phyloP scores from a whole-genome alignment of 2,329 filamentous ascomycete species.

The Colletotrichum cereale region DNA sequence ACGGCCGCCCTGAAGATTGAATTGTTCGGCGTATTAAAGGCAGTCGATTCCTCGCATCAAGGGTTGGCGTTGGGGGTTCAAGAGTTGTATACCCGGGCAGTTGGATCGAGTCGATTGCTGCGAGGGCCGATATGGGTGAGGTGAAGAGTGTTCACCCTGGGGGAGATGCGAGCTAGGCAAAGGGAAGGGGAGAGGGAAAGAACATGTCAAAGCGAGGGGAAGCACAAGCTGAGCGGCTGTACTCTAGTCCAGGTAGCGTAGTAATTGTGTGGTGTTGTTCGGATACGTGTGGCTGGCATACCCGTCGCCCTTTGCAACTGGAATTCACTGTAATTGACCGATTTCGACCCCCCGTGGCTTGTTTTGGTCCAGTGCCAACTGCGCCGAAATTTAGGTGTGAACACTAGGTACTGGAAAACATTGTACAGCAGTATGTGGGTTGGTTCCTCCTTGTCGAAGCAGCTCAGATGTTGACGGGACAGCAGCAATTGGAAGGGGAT shows the following conservation, averaged over 20 bases:
- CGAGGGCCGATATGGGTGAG: not conserved
- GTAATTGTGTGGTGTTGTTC: not conserved
- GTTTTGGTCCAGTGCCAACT: not conserved
- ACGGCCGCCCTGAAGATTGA: not conserved
- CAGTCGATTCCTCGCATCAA: too few relatives aligned
- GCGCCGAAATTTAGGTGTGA: not conserved
- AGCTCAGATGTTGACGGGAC: not conserved
- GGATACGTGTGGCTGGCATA: constrained; percentile 5
- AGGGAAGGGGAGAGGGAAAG: not conserved
- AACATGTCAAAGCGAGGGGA: not conserved
- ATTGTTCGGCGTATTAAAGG: not conserved
- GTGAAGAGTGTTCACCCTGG: not conserved
- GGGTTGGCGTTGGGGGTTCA: not conserved
- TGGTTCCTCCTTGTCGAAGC: not conserved
- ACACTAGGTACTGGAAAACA: too few relatives aligned
- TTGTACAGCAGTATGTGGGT: not conserved
- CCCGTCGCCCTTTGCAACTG: not conserved
- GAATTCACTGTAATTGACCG: constrained; percentile 3
- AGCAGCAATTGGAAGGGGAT: not conserved
- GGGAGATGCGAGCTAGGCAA: not conserved
- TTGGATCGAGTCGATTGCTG: not conserved
- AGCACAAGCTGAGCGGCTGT: not conserved
- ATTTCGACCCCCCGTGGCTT: not conserved
- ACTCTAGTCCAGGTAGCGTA: not conserved
- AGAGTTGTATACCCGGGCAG: not conserved